Evolutionary conservation across 1,284 basidiomycete genomes (phyloP), one percentile per base, ranked within the genome.

Genomic region (Cutaneotrichosporon sp.): DNA sequence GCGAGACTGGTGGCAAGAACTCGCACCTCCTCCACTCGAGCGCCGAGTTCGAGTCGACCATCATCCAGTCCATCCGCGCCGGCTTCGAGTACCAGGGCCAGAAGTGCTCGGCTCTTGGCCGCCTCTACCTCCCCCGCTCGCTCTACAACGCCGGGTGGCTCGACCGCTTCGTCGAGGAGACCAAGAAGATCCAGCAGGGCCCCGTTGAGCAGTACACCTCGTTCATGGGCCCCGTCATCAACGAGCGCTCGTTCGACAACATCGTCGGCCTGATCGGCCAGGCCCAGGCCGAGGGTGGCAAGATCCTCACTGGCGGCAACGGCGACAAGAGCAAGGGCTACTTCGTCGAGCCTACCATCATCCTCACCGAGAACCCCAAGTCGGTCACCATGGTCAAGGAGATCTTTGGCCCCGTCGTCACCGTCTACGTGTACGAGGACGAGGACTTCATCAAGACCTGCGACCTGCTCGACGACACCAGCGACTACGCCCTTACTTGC

Each of bases 221-320:
- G 81, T 95, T 93, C 74, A 86, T 94, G 84, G 93, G 93, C 5
- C 92, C 92, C 54, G 93, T 95, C 59, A 95, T 95, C 89, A 91
- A 72, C 53, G 83, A 87, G 67, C 83, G 87, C 53, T 88, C 92
- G 7, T 95, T 86, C 69, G 91, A 94, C 70, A 94, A 89, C 80
- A 89, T 91, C 72, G 82, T 84, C 16, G 81, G 84, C 11, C 91
- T 92, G 72, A 87, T 95, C 75, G 80, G 88, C 69, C 90, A 90
- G 75, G 93, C 91, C 31, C 91, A 89, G 80, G 86, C 74, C 22
- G 52, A 38, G 34, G 52, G 52, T 11, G 52, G 52, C 25, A 54
- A 38, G 38, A 20, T 55, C 77, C 52, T 54, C 16, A n/a, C 52
- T 3, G 52, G 52, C 34, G 52, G 52, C 34, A 54, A 73, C 87